Evolutionary conservation across 1,284 basidiomycete species (phyloP), one percentile per base, ranked within the genome.

Genomic region (Pseudomicrostroma phylloplanum): DNA sequence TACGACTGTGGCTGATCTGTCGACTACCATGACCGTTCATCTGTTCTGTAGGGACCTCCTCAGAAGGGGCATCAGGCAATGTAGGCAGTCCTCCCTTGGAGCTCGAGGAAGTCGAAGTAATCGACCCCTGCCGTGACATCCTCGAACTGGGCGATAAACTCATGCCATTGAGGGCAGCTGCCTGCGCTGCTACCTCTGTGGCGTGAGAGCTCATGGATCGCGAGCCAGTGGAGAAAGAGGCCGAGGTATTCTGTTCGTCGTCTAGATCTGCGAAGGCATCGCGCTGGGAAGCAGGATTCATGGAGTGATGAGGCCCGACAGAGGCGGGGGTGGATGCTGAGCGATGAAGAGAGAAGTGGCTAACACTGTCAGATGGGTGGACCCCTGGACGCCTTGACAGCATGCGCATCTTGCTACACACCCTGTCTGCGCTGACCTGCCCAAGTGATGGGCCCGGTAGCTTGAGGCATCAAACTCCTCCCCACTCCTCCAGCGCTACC

Each of bases 231-330:
- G 17, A 19, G 2, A 6, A 19, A 25, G 51, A 23, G 15, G 21
- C 21, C 13, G 51, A 54, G 21, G 51, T 15, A 19, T 2, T 21
- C 13, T 63, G 55, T 46, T 73, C 71, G 13, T 71, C 65, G 53
- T 73, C 73, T 9, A 75, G 65, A 0, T 75, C 73, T 6, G 71
- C 69, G 43, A 75, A 75, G 12, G 73, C 73, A 40, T 75, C 73
- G 6, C 30, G 30, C 64, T 51, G 2, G 67, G 64, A 6, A 6
- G 21, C 13, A 54, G 8, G 19, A 19, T 54, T 25, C 43, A 21
- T 48, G 15, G 43, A 48, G 12, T 48, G 51, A 19, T 26, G 51
- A 15, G 51, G 53, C 30, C 21, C 67, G 66, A 40, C 64, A 68
- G 19, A 48, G 39, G 19, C 46, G 9, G 8, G 58, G 55, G 8